phyloP scores from a whole-genome alignment of 192 early-diverging fungal genomes.

The Podila minutissima region DNA sequence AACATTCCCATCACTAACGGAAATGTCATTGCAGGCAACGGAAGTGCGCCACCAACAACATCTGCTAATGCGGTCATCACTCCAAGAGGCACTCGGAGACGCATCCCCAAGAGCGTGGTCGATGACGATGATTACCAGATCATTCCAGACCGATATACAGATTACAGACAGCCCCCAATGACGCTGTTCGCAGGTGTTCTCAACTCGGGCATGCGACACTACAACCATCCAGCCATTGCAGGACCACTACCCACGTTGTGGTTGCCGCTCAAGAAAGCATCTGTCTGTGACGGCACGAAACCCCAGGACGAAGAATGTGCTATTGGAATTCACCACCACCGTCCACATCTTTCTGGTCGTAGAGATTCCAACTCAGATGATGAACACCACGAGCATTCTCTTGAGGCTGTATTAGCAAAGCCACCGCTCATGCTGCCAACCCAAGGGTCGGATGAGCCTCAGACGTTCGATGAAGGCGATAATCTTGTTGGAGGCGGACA shows the following conservation, averaged over 20 bases:
- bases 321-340: conserved; percentile 3
- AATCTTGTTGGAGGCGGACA: conserved; percentile 46
- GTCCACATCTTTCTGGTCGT: not conserved
- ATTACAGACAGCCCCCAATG: conserved; percentile 79
- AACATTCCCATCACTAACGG: not conserved
- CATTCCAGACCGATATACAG: conserved; percentile 71
- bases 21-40: not conserved
- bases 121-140: conserved; percentile 74
- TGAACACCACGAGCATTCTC: conserved; percentile 27
- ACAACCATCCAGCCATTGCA: conserved; percentile 71
- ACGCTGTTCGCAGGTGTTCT: conserved; percentile 74
- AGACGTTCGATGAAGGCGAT: conserved; percentile 27
- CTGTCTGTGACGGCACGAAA: conserved; percentile 4
- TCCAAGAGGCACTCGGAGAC: conserved; percentile 8
- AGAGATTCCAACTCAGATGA: conserved; percentile 17
- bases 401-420: conserved; percentile 23
- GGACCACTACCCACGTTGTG: conserved; percentile 76
- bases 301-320: conserved; percentile 10
- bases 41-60: not conserved
- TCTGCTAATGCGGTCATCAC: conserved; percentile 13
- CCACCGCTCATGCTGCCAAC: conserved; percentile 38
- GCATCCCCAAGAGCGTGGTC: conserved; percentile 38
- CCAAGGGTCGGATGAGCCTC: conserved; percentile 21
- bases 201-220: conserved; percentile 74
- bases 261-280: conserved; percentile 68